Evolutionary conservation across 495 filamentous ascomycete genomes (phyloP), one percentile per base, ranked within the genome.

Genomic region (Cercophora scortea): DNA sequence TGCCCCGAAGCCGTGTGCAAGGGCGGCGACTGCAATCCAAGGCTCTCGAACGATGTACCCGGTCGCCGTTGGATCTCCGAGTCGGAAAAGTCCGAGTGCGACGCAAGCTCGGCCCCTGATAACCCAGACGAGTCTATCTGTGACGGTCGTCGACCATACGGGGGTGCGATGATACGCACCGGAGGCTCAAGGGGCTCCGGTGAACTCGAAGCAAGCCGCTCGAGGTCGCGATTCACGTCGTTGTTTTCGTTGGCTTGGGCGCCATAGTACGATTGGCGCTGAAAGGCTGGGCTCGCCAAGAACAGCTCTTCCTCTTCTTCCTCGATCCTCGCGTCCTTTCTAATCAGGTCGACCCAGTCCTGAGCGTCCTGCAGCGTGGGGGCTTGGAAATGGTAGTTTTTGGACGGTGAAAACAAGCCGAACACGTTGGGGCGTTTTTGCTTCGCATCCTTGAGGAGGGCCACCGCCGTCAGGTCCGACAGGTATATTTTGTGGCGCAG

Each of bases 61-160:
- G 65, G 65, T 6, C 62, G 42, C 32, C 74, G 70, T 19, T 62
- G 63, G 1, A 61, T 55, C n/a, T 80, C 81, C 3, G 76, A 77
- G 61, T 96, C 93, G 3, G 90, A 95, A 58, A 95, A 82, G 60
- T 96, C 93, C 16, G 93, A 98, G 66, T 86, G 88, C 4, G 88
- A 93, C 4, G 87, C 88, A 32, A 89, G 69, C 19, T 96, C 93
- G 52, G 91, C 87, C 11, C 87, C 92, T 10, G 92, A 77, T 25
- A 77, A 57, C 3, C 74, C 74, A 0, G 73, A 96, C 58, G 90
- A 94, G 17, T 95, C 89, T 32, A 87, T 65, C 57, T 71, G 79
- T 56, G 66, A 80, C 63, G 55, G 71, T 67, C 63, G 77, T 52
- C 76, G 56, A 68, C 64, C 54, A 61, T 50, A 56, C 61, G 61